Evolutionary conservation across 306 rosid species (phyloP), one percentile per base, ranked within the genome.

Genomic region (Citrullus mucosospermus): DNA sequence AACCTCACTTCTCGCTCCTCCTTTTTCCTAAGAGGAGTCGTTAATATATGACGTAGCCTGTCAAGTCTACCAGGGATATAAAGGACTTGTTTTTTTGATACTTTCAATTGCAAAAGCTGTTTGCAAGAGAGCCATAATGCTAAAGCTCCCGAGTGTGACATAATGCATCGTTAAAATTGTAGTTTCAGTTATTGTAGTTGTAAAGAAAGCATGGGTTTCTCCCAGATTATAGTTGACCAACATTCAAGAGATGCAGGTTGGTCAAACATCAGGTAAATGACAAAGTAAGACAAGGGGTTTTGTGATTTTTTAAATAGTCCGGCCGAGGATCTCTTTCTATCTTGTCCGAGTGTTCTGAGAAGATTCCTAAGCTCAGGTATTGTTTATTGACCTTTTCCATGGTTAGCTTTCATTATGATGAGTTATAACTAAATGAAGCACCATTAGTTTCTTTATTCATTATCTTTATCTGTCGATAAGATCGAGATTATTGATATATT

Each of bases 401-500:
- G n/a, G 7, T 38, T 66, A 39, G 55, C 75, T n/a, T 69, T 43
- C 75, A 20, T 71, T 41, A 22, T 69, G 66, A 59, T 36, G 39
- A 36, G 17, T 57, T 48, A 48, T 57, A 44, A 20, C 51, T 32
- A 70, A 44, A 70, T 4, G 22, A 25, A 46, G 6, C 18, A 4
- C 4, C 41, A 22, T 46, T 71, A 36, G 50, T 65, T 65, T 36
- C 18, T 65, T 65, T 44, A 25, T 71, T 71, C 56, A 20, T 69
- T 28, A 71, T 71, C 10, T 43, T 43, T 8, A 50, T 48, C 43
- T 30, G 15, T 72, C 60, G 77, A 72, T 72, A 28, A 0, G 56
- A 72, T 72, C 77, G 38, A 72, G 71, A 65, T 65, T 34, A 65
- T 65, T 50, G 43, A 72, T 43, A 14, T 54, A 74, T 74, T 32